Evolutionary conservation across 179 eudicot species (phyloP).

Genomic region (Silene noctiflora): DNA sequence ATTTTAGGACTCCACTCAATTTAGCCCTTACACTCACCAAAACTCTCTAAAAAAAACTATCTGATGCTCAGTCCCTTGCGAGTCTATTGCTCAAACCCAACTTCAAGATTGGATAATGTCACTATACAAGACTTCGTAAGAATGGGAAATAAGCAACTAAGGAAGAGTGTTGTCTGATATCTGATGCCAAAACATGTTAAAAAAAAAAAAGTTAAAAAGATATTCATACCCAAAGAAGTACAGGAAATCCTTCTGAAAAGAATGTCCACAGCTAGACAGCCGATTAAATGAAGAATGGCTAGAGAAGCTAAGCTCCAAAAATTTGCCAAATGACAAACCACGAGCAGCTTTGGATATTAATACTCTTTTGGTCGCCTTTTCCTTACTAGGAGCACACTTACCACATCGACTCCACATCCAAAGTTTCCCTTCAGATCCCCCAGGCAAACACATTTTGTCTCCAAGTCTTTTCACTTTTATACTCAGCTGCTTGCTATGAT

Average conservation of each 20-base stretch:
- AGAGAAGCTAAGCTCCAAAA: constrained; percentile 91
- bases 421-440: constrained; percentile 67
- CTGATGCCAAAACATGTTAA: not conserved
- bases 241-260: constrained; percentile 79
- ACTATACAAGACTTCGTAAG: not conserved
- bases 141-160: not conserved
- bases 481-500: constrained; percentile 79
- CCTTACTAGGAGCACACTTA: constrained; percentile 54
- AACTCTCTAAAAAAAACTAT: too few relatives aligned
- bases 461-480: constrained; percentile 64
- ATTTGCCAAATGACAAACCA: constrained; percentile 84
- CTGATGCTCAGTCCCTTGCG: too few relatives aligned
- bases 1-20: too few relatives aligned
- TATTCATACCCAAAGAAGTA: constrained; percentile 80
- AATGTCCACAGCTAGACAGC: constrained; percentile 77
- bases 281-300: constrained; percentile 56
- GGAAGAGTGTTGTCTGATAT: not conserved
- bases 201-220: not conserved
- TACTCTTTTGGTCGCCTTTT: constrained; percentile 66
- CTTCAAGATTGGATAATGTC: too few relatives aligned
- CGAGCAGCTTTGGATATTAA: constrained; percentile 73
- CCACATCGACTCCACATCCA: constrained; percentile 99
- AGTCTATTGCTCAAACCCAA: too few relatives aligned
- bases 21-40: too few relatives aligned
- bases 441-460: constrained; percentile 44